Evolutionary conservation across 75 land plant genomes (phyloP).

Genomic region (Chamaecyparis obtusa): DNA sequence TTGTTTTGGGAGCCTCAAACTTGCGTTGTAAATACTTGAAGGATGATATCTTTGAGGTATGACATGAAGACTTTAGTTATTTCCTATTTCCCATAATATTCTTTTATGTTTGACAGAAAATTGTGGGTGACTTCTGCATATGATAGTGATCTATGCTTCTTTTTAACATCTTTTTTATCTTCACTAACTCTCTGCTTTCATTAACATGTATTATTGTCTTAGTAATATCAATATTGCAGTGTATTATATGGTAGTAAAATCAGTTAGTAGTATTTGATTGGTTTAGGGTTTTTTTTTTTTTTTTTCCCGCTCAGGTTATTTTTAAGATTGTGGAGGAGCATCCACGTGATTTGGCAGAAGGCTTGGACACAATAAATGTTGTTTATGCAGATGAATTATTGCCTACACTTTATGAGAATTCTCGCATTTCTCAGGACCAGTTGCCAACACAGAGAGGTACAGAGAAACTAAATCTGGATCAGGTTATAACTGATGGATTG

Average conservation of each 20-base stretch:
- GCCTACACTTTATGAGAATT: conserved; percentile 85
- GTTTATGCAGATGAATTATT: conserved; percentile 85
- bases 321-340: conserved; percentile 86
- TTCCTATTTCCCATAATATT: no score
- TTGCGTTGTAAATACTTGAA: conserved; percentile 59
- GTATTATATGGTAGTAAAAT: no score
- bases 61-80: neutral
- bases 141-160: no score
- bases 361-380: conserved; percentile 59
- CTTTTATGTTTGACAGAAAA: no score
- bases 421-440: conserved; percentile 83
- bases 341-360: conserved; percentile 81
- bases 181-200: no score
- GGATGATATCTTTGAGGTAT: conserved; percentile 80
- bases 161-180: no score
- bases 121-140: no score
- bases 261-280: neutral
- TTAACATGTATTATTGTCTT: no score
- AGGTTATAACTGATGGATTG: neutral
- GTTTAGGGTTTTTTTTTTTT: conserved; percentile 1
- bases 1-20: conserved; percentile 85
- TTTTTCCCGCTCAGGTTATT: conserved; percentile 62
- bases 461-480: neutral
- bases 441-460: conserved; percentile 81
- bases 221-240: no score